Percentiles rank a stretch among this genome's conserved stretches.
Evolutionary conservation across 305 asterid species (phyloP).

Genomic region (Withania somnifera): DNA sequence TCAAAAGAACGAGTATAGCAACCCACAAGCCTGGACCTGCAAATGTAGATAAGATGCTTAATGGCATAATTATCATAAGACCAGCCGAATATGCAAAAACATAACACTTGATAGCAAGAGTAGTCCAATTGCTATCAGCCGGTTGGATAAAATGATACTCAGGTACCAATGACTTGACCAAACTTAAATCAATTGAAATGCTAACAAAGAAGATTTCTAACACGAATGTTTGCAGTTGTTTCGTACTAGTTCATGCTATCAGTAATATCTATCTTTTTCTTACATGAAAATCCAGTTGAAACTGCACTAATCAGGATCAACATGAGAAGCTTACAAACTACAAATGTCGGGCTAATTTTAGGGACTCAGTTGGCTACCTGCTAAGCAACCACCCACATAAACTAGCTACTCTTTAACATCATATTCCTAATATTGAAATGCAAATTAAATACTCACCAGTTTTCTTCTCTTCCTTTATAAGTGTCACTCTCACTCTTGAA

Average conservation of each 20-base stretch:
- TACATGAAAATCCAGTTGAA: not conserved
- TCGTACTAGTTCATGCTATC: not conserved
- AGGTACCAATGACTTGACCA: not conserved
- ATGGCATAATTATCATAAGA: not conserved
- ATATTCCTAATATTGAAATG: not conserved
- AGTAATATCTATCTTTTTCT: not conserved
- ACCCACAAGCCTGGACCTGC: conserved; percentile 63
- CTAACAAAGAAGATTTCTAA: not conserved
- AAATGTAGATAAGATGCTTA: not conserved
- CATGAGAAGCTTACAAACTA: not conserved
- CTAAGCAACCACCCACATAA: not conserved
- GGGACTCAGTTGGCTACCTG: not conserved
- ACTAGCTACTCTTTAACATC: not conserved
- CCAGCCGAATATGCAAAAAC: not conserved
- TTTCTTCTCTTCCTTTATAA: conserved; percentile 31
- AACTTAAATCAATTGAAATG: not conserved
- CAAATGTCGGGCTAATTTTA: not conserved
- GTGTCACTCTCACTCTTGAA: conserved; percentile 75
- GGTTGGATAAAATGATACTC: not conserved
- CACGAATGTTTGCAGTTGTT: not conserved
- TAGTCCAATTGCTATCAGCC: not conserved
- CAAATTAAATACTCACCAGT: conserved; percentile 17
- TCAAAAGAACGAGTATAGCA: conserved; percentile 34
- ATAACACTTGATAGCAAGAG: not conserved
- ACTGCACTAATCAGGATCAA: not conserved